Conservation (phyloP, 441 rosid species). For the Bocquillonia castaneifolia region DNA sequence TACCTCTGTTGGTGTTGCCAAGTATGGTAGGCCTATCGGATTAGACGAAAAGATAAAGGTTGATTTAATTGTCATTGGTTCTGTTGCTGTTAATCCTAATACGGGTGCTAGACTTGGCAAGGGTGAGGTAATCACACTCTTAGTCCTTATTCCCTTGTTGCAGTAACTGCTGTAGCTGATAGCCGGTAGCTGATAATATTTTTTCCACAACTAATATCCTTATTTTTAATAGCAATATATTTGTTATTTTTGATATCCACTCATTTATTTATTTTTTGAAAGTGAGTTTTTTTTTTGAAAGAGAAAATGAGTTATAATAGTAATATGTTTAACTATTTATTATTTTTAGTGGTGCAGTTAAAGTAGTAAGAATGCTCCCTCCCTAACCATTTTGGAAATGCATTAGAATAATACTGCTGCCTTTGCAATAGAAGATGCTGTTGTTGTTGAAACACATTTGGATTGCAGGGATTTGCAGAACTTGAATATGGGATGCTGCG, state of each 20-base stretch:
- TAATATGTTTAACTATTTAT: no score
- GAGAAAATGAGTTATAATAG: no score
- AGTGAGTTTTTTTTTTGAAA: no score
- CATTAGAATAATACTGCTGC: neutral
- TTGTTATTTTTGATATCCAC: no score
- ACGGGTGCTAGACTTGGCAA: slow-evolving; percentile 91
- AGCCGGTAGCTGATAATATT: no score
- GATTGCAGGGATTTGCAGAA: slow-evolving; percentile 80
- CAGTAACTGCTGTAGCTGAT: no score
- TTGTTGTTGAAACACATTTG: slow-evolving; percentile 17
- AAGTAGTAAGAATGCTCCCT: no score
- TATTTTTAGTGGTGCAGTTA: no score
- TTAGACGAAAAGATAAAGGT: slow-evolving; percentile 76
- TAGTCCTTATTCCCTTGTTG: no score
- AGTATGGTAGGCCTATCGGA: slow-evolving; percentile 75
- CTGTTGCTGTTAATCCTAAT: slow-evolving; percentile 78
- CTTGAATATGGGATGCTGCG: slow-evolving; percentile 90
- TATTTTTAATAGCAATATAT: no score
- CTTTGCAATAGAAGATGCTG: slow-evolving; percentile 16
- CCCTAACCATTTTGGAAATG: slow-evolving; percentile 1
- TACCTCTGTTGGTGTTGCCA: slow-evolving; percentile 78
- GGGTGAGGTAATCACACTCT: slow-evolving; percentile 59
- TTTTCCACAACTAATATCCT: no score
- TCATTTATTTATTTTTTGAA: no score
- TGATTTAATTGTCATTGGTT: slow-evolving; percentile 77